Conservation (phyloP, 805 yeast genomes). For the Metschnikowia sp. region DNA sequence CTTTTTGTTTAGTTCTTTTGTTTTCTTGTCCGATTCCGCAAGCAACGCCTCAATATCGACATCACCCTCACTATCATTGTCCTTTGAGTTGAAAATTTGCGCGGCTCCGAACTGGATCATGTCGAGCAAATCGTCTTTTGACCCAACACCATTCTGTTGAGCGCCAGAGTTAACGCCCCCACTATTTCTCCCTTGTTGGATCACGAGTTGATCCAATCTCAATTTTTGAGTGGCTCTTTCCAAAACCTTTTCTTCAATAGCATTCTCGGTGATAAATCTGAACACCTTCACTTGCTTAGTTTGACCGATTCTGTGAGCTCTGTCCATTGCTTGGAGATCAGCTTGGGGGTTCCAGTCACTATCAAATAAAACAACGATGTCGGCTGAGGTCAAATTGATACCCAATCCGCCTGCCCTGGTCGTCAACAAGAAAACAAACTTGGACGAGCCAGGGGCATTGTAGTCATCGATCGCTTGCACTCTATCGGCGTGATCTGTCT, state of each 20-base stretch:
- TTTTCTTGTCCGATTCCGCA: slow-evolving; percentile 58
- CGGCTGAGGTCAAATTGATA: slow-evolving; percentile 78
- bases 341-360: slow-evolving; percentile 92
- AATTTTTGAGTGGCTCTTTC: slow-evolving; percentile 81
- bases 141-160: slow-evolving; percentile 36
- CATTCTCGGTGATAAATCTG: slow-evolving; percentile 74
- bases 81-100: slow-evolving; percentile 47
- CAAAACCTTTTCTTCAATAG: slow-evolving; percentile 77
- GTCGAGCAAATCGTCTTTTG: slow-evolving; percentile 69
- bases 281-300: slow-evolving; percentile 79
- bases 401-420: slow-evolving; percentile 92
- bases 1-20: slow-evolving; percentile 57
- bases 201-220: slow-evolving; percentile 75
- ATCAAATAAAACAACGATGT: slow-evolving; percentile 69
- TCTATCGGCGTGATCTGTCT: slow-evolving; percentile 76
- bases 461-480: slow-evolving; percentile 74
- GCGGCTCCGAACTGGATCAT: slow-evolving; percentile 86
- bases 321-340: slow-evolving; percentile 84
- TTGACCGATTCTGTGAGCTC: slow-evolving; percentile 87
- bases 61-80: slow-evolving; percentile 39
- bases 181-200: slow-evolving; percentile 64
- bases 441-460: slow-evolving; percentile 68
- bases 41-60: slow-evolving; percentile 61
- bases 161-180: slow-evolving; percentile 27
- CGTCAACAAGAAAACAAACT: slow-evolving; percentile 71